Conservation (phyloP, 306 rosid genomes). For the Ochetophila trinervis region DNA sequence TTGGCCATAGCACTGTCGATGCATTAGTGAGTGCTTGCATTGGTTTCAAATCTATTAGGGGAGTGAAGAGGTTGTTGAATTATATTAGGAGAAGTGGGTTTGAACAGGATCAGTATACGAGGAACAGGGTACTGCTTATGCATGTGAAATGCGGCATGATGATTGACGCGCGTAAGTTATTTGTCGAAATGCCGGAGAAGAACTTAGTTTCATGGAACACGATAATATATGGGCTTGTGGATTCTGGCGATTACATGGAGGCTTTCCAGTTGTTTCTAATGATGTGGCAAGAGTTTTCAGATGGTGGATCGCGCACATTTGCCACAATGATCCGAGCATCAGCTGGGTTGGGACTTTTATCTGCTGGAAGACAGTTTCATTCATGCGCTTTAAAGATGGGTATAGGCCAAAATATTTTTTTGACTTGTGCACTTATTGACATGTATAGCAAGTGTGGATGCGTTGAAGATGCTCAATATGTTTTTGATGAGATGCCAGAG, state of each 20-base stretch:
- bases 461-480: slow-evolving; percentile 73
- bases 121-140: slow-evolving; percentile 72
- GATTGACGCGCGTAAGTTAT: slow-evolving; percentile 61
- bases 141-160: slow-evolving; percentile 70
- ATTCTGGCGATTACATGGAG: slow-evolving; percentile 55
- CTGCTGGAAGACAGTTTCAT: slow-evolving; percentile 67
- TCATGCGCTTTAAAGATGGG: slow-evolving; percentile 74
- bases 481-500: slow-evolving; percentile 70
- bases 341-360: slow-evolving; percentile 57
- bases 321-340: slow-evolving; percentile 65
- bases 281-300: slow-evolving; percentile 59
- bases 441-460: slow-evolving; percentile 85
- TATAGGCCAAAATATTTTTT: slow-evolving; percentile 44
- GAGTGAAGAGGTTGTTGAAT: slow-evolving; percentile 62
- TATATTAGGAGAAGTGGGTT: slow-evolving; percentile 52
- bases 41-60: slow-evolving; percentile 57
- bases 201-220: slow-evolving; percentile 60
- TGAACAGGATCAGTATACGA: slow-evolving; percentile 61
- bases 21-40: slow-evolving; percentile 72
- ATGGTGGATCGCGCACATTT: slow-evolving; percentile 49
- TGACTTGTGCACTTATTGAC: slow-evolving; percentile 74
- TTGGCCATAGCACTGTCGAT: slow-evolving; percentile 55
- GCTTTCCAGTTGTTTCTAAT: slow-evolving; percentile 51
- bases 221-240: slow-evolving; percentile 60
- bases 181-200: slow-evolving; percentile 59